Conservation (phyloP, 345 rosid genomes). For the Citrus maxima region DNA sequence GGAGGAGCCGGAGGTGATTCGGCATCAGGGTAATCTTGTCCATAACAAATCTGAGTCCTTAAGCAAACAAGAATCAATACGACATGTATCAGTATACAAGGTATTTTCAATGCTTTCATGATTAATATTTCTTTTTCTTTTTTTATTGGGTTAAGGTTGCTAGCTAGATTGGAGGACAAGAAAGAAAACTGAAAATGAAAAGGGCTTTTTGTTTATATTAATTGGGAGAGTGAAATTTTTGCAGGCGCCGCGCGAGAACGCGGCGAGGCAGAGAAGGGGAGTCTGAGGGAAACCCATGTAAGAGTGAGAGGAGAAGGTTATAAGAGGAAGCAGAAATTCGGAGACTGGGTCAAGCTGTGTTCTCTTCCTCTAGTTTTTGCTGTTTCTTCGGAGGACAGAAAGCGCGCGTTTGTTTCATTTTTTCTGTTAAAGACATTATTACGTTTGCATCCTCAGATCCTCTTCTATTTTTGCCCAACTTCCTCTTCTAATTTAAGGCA, state of each 20-base stretch:
- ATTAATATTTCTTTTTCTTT: too few species aligned
- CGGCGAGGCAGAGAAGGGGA: slow-evolving; percentile 28
- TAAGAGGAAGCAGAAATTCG: slow-evolving; percentile 16
- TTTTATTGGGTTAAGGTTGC: neutral
- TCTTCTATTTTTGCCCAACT: neutral
- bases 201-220: too few species aligned
- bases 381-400: slow-evolving; percentile 28
- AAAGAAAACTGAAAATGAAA: too few species aligned
- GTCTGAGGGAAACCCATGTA: slow-evolving; percentile 26
- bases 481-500: neutral
- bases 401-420: neutral
- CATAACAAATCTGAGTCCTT: slow-evolving; percentile 26
- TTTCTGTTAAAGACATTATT: neutral
- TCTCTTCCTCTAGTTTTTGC: slow-evolving; percentile 48
- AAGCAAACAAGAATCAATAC: slow-evolving; percentile 17
- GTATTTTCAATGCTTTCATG: neutral
- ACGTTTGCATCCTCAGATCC: neutral
- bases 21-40: slow-evolving; percentile 41
- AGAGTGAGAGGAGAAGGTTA: slow-evolving; percentile 17
- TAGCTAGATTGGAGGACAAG: too few species aligned
- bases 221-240: too few species aligned
- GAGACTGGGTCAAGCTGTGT: slow-evolving; percentile 27
- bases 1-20: neutral
- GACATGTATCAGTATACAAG: slow-evolving; percentile 12
- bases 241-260: slow-evolving; percentile 26